Evolutionary conservation across 129 eudicot species (phyloP).

Genomic region (Centrapalus pauciflorus): DNA sequence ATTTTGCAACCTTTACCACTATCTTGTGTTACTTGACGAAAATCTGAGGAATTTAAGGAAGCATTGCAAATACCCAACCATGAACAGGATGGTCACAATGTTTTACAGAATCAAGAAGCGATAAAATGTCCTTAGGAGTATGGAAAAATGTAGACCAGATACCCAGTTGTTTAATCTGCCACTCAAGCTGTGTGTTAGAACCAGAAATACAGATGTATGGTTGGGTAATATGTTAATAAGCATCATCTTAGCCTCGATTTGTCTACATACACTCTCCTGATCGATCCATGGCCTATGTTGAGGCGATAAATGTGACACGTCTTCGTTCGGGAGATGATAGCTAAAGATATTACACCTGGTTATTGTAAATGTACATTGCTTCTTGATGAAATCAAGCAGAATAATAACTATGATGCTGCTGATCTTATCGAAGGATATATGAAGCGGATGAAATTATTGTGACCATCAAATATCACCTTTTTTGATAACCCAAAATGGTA

Average conservation of each 20-base stretch:
- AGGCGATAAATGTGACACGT: conserved; percentile 45
- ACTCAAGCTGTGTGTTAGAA: conserved; percentile 51
- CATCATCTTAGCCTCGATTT: conserved; percentile 73
- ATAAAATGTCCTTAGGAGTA: conserved; percentile 29
- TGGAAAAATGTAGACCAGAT: conserved; percentile 77
- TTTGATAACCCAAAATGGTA: background rate
- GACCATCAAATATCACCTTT: conserved; percentile 4
- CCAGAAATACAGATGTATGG: conserved; percentile 30
- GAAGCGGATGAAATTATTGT: conserved; percentile 56
- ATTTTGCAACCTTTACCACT: conserved; percentile 78
- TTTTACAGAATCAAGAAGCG: conserved; percentile 64
- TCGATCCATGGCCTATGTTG: conserved; percentile 81
- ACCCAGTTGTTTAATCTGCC: conserved; percentile 53
- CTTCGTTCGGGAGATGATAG: conserved; percentile 64
- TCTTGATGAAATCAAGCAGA: conserved; percentile 45
- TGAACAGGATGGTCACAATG: conserved; percentile 75
- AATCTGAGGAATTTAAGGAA: conserved; percentile 45
- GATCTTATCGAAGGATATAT: conserved; percentile 53
- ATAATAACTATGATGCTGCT: conserved; percentile 52
- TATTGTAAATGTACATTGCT: conserved; percentile 66
- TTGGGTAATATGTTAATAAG: conserved; percentile 38
- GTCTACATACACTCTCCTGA: conserved; percentile 61
- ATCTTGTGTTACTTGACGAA: conserved; percentile 64
- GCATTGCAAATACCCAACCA: conserved; percentile 58
- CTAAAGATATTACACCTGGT: conserved; percentile 55